These are phyloP conservation scores for Triadica sebifera DNA, from an alignment of 345 rosid species.

Conservation along the genomic window DNA sequence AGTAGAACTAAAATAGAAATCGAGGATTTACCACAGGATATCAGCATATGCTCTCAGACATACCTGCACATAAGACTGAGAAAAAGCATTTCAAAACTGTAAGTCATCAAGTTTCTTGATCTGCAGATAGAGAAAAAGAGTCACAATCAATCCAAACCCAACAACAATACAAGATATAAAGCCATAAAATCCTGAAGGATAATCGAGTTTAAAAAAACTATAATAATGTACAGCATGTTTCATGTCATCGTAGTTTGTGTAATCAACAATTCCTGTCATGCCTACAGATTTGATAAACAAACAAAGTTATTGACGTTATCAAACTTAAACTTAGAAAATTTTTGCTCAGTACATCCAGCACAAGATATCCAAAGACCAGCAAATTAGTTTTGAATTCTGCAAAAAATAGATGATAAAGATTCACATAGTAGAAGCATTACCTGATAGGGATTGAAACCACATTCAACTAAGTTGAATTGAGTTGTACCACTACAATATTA, in stretches of 20 bases:
- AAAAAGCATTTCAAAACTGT: slow-evolving; percentile 81
- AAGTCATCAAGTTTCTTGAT: slow-evolving; percentile 83
- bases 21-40: background rate
- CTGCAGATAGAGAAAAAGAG: slow-evolving; percentile 37
- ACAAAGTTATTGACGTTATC: no score
- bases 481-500: background rate
- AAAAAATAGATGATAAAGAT: background rate
- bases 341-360: background rate
- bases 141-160: background rate
- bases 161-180: no score
- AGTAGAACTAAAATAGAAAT: background rate
- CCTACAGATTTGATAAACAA: slow-evolving; percentile 45
- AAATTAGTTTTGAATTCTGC: background rate
- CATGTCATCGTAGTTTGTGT: slow-evolving; percentile 88
- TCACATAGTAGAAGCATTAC: background rate
- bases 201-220: background rate
- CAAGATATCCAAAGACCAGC: background rate
- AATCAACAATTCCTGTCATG: slow-evolving; percentile 84
- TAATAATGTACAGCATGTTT: slow-evolving; percentile 75
- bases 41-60: slow-evolving; percentile 5
- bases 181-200: background rate
- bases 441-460: background rate
- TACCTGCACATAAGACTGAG: slow-evolving; percentile 82
- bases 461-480: no score
- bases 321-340: background rate